phyloP scores from a whole-genome alignment of 176 grass and related monocot species.

The Eremochloa ophiuroides region DNA sequence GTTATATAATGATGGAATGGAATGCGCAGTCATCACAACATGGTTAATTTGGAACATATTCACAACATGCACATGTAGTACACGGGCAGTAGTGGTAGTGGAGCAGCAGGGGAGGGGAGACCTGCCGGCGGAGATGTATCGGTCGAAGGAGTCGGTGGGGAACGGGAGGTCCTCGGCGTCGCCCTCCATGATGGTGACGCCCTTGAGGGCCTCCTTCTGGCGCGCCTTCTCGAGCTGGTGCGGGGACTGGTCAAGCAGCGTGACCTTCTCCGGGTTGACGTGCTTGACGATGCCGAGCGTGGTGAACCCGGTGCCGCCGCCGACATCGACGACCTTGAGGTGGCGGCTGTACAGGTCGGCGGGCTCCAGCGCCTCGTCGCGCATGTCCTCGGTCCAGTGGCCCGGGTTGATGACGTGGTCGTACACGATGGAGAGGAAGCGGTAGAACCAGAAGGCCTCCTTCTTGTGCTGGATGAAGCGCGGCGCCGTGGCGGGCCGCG shows the following conservation, averaged over 20 bases:
- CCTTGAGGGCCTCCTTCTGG: slow-evolving; percentile 75
- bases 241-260: slow-evolving; percentile 83
- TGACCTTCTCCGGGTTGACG: slow-evolving; percentile 69
- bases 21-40: neutral
- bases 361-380: slow-evolving; percentile 78
- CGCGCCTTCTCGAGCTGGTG: slow-evolving; percentile 86
- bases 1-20: neutral
- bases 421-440: slow-evolving; percentile 89
- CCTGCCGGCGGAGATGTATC: slow-evolving; percentile 91
- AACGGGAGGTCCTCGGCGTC: slow-evolving; percentile 92
- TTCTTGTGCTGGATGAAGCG: slow-evolving; percentile 99
- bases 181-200: slow-evolving; percentile 76
- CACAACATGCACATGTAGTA: neutral
- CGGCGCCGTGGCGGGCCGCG: slow-evolving; percentile 45
- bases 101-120: neutral
- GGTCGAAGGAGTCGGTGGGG: slow-evolving; percentile 65
- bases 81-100: neutral
- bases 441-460: slow-evolving; percentile 99
- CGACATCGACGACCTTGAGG: slow-evolving; percentile 83
- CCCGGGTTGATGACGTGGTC: slow-evolving; percentile 91
- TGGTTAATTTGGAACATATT: neutral
- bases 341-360: slow-evolving; percentile 54
- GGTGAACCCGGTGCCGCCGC: slow-evolving; percentile 74
- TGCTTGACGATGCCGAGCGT: slow-evolving; percentile 84
- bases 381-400: slow-evolving; percentile 98